These are phyloP conservation scores for Pterocarpus santalinus DNA, from an alignment of 306 rosid species.

Conservation along the genomic window DNA sequence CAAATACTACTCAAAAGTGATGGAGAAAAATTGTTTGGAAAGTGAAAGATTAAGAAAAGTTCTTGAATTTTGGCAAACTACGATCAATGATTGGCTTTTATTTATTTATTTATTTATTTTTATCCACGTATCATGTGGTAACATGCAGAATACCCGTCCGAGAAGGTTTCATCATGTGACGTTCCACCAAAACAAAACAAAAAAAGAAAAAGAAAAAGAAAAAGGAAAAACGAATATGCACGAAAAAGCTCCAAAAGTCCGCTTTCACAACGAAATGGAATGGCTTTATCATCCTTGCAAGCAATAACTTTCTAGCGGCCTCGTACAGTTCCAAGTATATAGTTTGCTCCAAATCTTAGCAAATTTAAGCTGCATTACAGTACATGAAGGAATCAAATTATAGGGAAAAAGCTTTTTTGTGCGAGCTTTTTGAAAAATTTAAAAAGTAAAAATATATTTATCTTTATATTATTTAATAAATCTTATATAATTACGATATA, in stretches of 20 bases:
- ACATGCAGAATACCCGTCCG: constrained; percentile 41
- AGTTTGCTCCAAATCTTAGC: neutral
- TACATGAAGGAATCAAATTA: neutral
- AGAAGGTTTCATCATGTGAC: constrained; percentile 47
- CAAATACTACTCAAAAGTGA: constrained; percentile 19
- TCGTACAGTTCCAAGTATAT: neutral
- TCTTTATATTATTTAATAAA: no score
- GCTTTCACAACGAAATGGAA: constrained; percentile 11
- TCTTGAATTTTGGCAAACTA: neutral
- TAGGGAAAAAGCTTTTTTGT: no score
- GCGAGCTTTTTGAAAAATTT: no score
- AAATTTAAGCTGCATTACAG: neutral
- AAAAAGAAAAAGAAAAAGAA: no score
- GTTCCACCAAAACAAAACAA: constrained; percentile 14
- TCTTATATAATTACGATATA: no score
- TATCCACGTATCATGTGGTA: constrained; percentile 35
- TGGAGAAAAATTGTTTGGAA: neutral
- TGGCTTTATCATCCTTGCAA: constrained; percentile 9
- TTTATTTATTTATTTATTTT: neutral
- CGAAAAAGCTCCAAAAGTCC: neutral
- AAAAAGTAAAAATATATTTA: no score
- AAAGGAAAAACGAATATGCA: neutral
- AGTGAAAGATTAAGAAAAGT: constrained; percentile 13
- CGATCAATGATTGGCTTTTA: constrained; percentile 25
- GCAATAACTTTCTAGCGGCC: neutral